Conservation (phyloP, 371 early-diverging fungal species). For the Mortierella sp. region DNA sequence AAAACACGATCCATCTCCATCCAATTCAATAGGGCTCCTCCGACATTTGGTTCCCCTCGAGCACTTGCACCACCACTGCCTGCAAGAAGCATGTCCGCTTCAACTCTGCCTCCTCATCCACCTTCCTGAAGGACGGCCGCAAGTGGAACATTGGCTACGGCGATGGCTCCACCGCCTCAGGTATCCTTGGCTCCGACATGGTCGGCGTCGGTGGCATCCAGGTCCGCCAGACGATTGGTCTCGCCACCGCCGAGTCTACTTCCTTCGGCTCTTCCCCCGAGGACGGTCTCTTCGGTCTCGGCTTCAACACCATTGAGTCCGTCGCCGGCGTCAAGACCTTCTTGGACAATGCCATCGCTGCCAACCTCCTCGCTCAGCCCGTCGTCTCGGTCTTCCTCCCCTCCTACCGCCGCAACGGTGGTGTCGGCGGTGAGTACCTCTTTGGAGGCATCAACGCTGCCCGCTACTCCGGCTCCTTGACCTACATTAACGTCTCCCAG, state of each 20-base stretch:
- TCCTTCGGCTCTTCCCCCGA: conserved; percentile 32
- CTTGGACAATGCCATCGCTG: conserved; percentile 57
- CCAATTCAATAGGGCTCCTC: conserved; percentile 22
- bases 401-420: conserved; percentile 13
- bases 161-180: conserved; percentile 57
- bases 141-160: conserved; percentile 60
- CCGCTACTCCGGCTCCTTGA: conserved; percentile 66
- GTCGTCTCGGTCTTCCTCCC: conserved; percentile 58
- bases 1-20: neutral
- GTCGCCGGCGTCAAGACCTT: conserved; percentile 58
- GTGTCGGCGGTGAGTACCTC: conserved; percentile 63
- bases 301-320: conserved; percentile 43
- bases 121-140: conserved; percentile 51
- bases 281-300: conserved; percentile 61
- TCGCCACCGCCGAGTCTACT: conserved; percentile 53
- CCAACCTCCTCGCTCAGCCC: conserved; percentile 45
- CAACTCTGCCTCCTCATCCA: conserved; percentile 52
- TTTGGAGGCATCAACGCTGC: conserved; percentile 70
- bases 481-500: conserved; percentile 71
- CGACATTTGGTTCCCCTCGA: conserved; percentile 31
- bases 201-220: conserved; percentile 57
- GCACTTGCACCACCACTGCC: conserved; percentile 19
- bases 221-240: conserved; percentile 57
- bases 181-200: conserved; percentile 56
- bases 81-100: conserved; percentile 46